phyloP scores from a whole-genome alignment of 2,329 filamentous ascomycete species.

The Aspergillus sp. region DNA sequence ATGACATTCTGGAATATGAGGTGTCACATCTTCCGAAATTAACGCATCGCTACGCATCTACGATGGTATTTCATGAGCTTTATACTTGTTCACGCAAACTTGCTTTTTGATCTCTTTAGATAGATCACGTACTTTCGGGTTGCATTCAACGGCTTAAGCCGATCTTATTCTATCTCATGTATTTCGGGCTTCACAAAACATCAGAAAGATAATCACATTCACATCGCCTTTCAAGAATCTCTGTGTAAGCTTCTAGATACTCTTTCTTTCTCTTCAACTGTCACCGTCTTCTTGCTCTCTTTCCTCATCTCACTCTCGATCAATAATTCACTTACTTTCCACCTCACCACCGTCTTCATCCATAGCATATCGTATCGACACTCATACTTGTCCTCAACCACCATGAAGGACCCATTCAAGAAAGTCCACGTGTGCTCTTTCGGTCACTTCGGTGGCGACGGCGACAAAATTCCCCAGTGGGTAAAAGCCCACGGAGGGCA shows the following conservation, averaged over 20 bases:
- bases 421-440: conserved; percentile 56
- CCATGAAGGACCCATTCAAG: conserved; percentile 50
- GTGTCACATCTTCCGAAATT: background rate
- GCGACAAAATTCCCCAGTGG: conserved; percentile 65
- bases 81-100: background rate
- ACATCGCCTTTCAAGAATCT: background rate
- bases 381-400: conserved; percentile 1
- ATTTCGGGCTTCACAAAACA: background rate
- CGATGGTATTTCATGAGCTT: conserved; percentile 7
- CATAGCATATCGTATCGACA: background rate
- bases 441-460: conserved; percentile 56
- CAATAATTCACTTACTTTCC: background rate
- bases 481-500: conserved; percentile 61
- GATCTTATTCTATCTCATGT: background rate
- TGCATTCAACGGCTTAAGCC: background rate
- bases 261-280: background rate
- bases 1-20: background rate
- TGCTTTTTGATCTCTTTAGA: background rate
- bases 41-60: conserved; percentile 4
- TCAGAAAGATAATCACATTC: background rate
- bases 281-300: background rate
- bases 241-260: background rate
- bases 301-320: background rate
- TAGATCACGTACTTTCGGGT: conserved; percentile 3
- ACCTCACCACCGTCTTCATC: background rate